These are phyloP conservation scores for Aspergillus sp. DNA, from an alignment of 2,329 filamentous ascomycete species.

Conservation along the genomic window DNA sequence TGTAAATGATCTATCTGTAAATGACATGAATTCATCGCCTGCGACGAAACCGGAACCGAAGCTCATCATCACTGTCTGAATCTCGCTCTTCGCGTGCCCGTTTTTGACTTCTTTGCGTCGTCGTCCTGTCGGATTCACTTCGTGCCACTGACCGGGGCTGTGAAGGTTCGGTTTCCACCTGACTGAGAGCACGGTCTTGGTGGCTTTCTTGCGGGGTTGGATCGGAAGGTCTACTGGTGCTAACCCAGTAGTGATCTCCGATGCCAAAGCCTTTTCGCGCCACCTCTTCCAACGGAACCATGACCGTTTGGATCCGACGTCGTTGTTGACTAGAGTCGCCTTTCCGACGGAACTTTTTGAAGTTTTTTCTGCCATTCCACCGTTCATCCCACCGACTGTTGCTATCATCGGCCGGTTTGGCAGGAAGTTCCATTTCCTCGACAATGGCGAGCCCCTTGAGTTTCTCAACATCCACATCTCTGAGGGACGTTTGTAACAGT, in stretches of 20 bases:
- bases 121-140: constrained; percentile 21
- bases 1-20: constrained; percentile 7
- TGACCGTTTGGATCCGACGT: constrained; percentile 55
- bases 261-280: constrained; percentile 71
- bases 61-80: constrained; percentile 58
- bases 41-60: constrained; percentile 56
- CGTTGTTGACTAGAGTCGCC: constrained; percentile 35
- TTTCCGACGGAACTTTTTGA: constrained; percentile 72
- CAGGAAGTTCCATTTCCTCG: constrained; percentile 69
- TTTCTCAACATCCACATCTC: constrained; percentile 68
- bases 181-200: constrained; percentile 11
- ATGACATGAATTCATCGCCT: constrained; percentile 32
- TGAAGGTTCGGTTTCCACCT: constrained; percentile 8
- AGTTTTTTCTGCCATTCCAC: constrained; percentile 96
- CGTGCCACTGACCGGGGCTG: constrained; percentile 17
- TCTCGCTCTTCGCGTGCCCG: constrained; percentile 41
- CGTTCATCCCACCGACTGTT: constrained; percentile 73
- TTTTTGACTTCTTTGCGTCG: constrained; percentile 28
- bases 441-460: constrained; percentile 74
- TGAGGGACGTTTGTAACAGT: constrained; percentile 53
- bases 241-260: constrained; percentile 73
- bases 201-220: constrained; percentile 23
- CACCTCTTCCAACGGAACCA: constrained; percentile 71
- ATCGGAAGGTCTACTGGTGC: constrained; percentile 31
- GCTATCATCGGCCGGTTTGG: constrained; percentile 30